Conservation (phyloP, 768 basidiomycete genomes). For the Sarcomyxa edulis region DNA sequence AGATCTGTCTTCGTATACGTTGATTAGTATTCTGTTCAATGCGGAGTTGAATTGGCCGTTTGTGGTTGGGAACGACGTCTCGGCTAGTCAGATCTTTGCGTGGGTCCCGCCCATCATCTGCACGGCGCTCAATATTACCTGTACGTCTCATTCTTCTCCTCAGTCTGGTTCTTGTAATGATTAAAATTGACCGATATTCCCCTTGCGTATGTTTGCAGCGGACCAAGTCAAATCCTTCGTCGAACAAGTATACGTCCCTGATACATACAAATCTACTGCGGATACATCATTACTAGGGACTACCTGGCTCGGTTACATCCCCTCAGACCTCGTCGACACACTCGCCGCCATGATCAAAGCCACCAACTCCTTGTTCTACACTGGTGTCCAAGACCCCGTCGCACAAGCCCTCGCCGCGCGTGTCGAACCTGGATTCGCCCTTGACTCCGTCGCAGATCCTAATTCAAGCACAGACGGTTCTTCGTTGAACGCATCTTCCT, state of each 20-base stretch:
- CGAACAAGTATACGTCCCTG: conserved; percentile 66
- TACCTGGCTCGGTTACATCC: conserved; percentile 69
- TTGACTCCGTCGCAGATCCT: conserved; percentile 43
- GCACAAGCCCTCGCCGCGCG: conserved; percentile 54
- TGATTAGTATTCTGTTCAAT: conserved; percentile 67
- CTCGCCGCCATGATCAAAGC: conserved; percentile 66
- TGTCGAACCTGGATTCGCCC: conserved; percentile 63
- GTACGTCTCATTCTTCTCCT: conserved; percentile 18
- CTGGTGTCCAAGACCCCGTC: conserved; percentile 34
- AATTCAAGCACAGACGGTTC: conserved; percentile 17
- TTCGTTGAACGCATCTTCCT: conserved; percentile 10
- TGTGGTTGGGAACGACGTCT: conserved; percentile 50
- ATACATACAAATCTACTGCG: conserved; percentile 37
- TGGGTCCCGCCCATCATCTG: conserved; percentile 48
- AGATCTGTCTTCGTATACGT: conserved; percentile 31
- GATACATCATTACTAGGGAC: conserved; percentile 58
- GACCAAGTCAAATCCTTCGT: conserved; percentile 41
- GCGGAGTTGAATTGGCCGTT: conserved; percentile 59
- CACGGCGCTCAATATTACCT: conserved; percentile 23
- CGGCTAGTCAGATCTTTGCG: conserved; percentile 74
- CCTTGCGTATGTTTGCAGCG: conserved; percentile 17
- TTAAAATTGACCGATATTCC: conserved; percentile 2
- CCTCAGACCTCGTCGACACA: conserved; percentile 41
- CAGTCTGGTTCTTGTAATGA: conserved; percentile 4
- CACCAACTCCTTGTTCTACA: conserved; percentile 62